phyloP scores from a whole-genome alignment of 768 basidiomycete species.

The Xanthoconium purpureum region DNA sequence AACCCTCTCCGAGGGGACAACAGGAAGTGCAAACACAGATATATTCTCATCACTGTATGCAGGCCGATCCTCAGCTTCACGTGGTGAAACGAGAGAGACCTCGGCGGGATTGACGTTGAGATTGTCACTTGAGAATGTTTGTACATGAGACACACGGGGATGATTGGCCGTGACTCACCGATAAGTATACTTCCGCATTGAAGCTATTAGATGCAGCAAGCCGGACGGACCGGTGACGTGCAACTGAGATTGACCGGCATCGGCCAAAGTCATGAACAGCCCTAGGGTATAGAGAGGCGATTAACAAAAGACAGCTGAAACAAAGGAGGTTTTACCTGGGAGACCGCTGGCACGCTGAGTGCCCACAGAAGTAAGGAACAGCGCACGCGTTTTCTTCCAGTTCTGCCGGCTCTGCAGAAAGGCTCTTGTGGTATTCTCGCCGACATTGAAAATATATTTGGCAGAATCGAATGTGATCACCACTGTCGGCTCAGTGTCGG shows the following conservation, averaged over 20 bases:
- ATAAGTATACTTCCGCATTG: slow-evolving; percentile 63
- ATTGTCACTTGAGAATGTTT: slow-evolving; percentile 40
- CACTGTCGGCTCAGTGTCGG: slow-evolving; percentile 81
- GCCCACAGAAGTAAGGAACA: slow-evolving; percentile 71
- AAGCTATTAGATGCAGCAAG: slow-evolving; percentile 64
- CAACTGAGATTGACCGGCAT: slow-evolving; percentile 56
- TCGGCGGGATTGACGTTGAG: slow-evolving; percentile 48
- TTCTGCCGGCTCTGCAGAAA: slow-evolving; percentile 65
- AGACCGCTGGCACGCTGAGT: slow-evolving; percentile 68
- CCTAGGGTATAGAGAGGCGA: slow-evolving; percentile 40
- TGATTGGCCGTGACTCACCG: slow-evolving; percentile 42
- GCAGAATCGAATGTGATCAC: slow-evolving; percentile 71
- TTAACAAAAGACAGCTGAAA: background rate
- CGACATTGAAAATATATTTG: slow-evolving; percentile 86
- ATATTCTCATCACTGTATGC: slow-evolving; percentile 63
- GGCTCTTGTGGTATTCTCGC: slow-evolving; percentile 75
- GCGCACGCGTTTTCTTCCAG: slow-evolving; percentile 61
- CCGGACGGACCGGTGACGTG: slow-evolving; percentile 72
- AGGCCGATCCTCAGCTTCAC: slow-evolving; percentile 34
- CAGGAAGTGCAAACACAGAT: slow-evolving; percentile 59
- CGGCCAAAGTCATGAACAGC: slow-evolving; percentile 76
- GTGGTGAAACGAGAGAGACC: slow-evolving; percentile 30
- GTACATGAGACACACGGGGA: background rate
- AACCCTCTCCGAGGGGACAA: slow-evolving; percentile 31
- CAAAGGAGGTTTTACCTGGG: slow-evolving; percentile 49